Evolutionary conservation across 2,329 filamentous ascomycete genomes (phyloP), one percentile per base, ranked within the genome.

Genomic region (Neopestalotiopsis rosae): DNA sequence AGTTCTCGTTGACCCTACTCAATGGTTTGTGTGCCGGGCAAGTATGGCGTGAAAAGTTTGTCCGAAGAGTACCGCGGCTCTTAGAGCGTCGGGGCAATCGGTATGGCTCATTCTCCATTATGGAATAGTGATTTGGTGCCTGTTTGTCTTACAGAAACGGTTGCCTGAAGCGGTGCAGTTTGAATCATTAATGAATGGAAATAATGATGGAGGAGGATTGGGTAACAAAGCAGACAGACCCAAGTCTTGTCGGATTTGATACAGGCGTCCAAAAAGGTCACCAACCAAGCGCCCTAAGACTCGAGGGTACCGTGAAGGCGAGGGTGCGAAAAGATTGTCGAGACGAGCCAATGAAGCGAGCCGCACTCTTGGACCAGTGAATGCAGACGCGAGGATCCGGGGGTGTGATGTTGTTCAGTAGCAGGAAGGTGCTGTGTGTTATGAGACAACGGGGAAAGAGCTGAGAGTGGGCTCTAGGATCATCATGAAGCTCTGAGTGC

Each of bases 1-100:
- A 75, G 67, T 84, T 84, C 67, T 85, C 81, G 64, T 82, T 81
- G 69, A 85, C 78, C 72, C 79, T 81, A 68, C 81, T 81, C 40
- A 86, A 78, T 4, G 84, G 82, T 45, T 80, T 81, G 65, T 79
- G 78, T 42, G 80, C 73, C 56, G 79, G 76, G 14, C 74, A 74
- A 52, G 67, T 40, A 9, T 73, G 74, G 56, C 70, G 71, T 7
- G 72, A 72, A 1, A 61, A 66, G 58, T 58, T 69, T 42, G 75
- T 76, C 68, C 69, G 73, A 52, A 79, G 74, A 34, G 74, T 76
- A 64, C 76, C 77, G 71, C 79, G 76, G 66, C 77, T 79, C 40
- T 74, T 74, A 71, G 76, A 77, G 40, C 77, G 77, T 24, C 74
- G 74, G 24, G 77, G 77, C 40, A 75, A 61, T n/a, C 72, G 76